Evolutionary conservation across 768 basidiomycete genomes (phyloP).

Genomic region (Leucogyrophana mollusca): DNA sequence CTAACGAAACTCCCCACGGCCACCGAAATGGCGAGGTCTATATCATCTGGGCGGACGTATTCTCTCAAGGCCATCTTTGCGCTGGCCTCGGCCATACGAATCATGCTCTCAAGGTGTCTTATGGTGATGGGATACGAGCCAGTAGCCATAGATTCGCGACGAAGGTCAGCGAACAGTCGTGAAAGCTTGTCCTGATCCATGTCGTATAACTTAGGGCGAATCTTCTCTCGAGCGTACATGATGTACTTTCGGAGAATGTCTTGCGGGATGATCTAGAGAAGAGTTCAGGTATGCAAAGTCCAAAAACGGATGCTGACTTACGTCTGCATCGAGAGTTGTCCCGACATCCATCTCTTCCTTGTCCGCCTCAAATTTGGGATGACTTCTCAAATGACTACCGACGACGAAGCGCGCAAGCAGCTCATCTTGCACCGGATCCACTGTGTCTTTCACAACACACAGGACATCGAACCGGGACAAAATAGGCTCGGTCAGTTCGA

Average conservation of each 20-base stretch:
- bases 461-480: constrained; percentile 97
- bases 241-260: constrained; percentile 96
- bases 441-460: constrained; percentile 97
- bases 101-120: constrained; percentile 97
- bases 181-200: constrained; percentile 95
- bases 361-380: constrained; percentile 87
- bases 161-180: constrained; percentile 90
- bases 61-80: constrained; percentile 98
- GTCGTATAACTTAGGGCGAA: constrained; percentile 90
- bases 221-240: constrained; percentile 95
- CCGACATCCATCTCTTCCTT: constrained; percentile 93
- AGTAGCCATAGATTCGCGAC: constrained; percentile 93
- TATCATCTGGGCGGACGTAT: constrained; percentile 93
- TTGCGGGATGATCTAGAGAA: constrained; percentile 87
- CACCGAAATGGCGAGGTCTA: constrained; percentile 95
- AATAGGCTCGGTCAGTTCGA: constrained; percentile 97
- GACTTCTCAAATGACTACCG: constrained; percentile 90
- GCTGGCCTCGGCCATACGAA: constrained; percentile 97
- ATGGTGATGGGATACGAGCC: constrained; percentile 99
- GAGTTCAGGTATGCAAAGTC: neutral
- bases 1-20: constrained; percentile 93
- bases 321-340: constrained; percentile 86
- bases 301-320: constrained; percentile 38
- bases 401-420: constrained; percentile 97
- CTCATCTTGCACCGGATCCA: constrained; percentile 96